phyloP scores from a whole-genome alignment of 1,284 basidiomycete species.

The Coniferiporia weirii region DNA sequence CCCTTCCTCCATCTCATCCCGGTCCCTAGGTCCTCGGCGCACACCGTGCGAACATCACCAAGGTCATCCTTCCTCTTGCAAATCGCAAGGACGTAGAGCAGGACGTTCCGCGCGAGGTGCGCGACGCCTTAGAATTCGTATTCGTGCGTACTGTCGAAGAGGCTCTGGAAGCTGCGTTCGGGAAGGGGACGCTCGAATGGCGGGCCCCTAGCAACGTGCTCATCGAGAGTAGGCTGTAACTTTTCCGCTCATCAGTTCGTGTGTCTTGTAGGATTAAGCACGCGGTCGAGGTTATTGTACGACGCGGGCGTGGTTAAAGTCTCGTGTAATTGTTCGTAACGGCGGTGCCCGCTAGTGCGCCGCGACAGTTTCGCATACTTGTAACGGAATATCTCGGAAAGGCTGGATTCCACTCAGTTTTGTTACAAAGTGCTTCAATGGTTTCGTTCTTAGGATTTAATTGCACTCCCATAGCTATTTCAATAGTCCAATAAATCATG shows the following conservation, averaged over 20 bases:
- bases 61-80: slow-evolving; percentile 75
- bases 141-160: slow-evolving; percentile 78
- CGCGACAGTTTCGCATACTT: no score
- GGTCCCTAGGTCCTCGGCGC: slow-evolving; percentile 61
- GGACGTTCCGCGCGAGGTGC: slow-evolving; percentile 70
- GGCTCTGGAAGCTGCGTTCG: slow-evolving; percentile 77
- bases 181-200: slow-evolving; percentile 58
- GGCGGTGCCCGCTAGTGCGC: no score
- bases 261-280: not conserved
- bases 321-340: no score
- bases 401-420: not conserved
- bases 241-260: not conserved
- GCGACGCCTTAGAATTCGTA: slow-evolving; percentile 69
- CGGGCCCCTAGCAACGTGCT: slow-evolving; percentile 1
- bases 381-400: no score
- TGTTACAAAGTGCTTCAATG: no score
- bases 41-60: slow-evolving; percentile 77
- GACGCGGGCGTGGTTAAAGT: not conserved
- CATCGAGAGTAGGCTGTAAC: slow-evolving; percentile 13
- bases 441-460: not conserved
- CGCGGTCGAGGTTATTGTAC: not conserved
- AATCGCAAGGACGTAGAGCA: slow-evolving; percentile 84
- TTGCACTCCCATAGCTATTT: not conserved
- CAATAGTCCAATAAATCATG: not conserved
- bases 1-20: slow-evolving; percentile 14